Conservation (phyloP, 306 rosid species). For the Inga leiocalycina region DNA sequence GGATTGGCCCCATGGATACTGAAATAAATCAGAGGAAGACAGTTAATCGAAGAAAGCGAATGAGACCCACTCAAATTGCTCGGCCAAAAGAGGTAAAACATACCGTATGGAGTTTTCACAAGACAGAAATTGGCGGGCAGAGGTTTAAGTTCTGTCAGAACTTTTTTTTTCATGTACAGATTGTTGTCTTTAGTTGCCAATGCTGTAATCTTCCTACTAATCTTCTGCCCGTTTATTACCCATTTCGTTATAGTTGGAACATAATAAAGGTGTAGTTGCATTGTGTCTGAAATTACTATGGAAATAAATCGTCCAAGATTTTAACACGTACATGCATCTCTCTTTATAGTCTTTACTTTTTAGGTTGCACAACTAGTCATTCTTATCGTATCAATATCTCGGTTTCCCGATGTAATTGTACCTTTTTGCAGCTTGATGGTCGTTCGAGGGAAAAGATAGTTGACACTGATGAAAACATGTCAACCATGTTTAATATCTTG, state of each 20-base stretch:
- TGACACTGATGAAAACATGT: conserved; percentile 49
- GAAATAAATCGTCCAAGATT: not conserved
- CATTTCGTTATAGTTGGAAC: not conserved
- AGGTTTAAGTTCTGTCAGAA: conserved; percentile 10
- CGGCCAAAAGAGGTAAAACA: conserved; percentile 44
- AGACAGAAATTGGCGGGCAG: not conserved
- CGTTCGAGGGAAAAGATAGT: conserved; percentile 28
- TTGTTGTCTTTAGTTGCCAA: not conserved
- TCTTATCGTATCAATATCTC: not conserved
- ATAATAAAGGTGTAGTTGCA: not conserved
- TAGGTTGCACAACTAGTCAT: not conserved
- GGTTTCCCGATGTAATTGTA: not conserved
- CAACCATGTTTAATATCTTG: conserved; percentile 54
- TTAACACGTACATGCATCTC: not conserved
- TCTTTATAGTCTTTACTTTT: not conserved
- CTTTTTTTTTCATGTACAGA: not conserved
- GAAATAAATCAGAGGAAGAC: conserved; percentile 29
- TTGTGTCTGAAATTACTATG: not conserved
- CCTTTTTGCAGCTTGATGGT: conserved; percentile 39
- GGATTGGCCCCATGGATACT: conserved; percentile 46
- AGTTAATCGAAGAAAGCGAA: conserved; percentile 28
- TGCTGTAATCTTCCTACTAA: not conserved
- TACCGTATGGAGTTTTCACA: not conserved
- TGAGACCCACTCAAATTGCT: conserved; percentile 27
- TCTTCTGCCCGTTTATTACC: conserved; percentile 21